Base-by-base conservation (phyloP, 768 basidiomycete species). In the Leccinum sublutescens region DNA sequence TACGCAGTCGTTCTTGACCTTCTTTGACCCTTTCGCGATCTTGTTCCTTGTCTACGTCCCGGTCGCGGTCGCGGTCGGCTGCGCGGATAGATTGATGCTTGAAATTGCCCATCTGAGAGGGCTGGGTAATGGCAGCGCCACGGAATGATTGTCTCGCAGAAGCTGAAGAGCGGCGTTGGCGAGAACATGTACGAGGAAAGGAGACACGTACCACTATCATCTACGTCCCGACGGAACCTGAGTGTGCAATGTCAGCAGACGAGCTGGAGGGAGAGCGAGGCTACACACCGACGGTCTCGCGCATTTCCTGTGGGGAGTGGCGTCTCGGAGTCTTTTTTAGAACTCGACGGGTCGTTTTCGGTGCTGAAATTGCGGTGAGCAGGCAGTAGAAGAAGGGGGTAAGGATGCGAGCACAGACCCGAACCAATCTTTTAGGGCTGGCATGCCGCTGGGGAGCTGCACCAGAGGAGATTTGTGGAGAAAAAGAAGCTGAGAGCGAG, bases 81-180 rank as follows among this genome's bases (percentile, higher is more conserved):
- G 83, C 77, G 55, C 90, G 88, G 65, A 88, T 75, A 11, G 91
- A 91, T 64, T 94, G 92, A 67, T 93, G 92, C 69, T 91, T 90
- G 74, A 94, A 94, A 69, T 92, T 93, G 51, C 92, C 92, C 92
- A 94, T 94, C 76, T 93, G 91, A 36, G 92, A 91, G 27, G 91
- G 89, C 66, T 94, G 91, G 25, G 89, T 83, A 52, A 89, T 66
- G 25, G 74, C 63, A 14, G 74, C 79, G 12, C 89, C 81, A 31
- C 89, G 84, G 68, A 91, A 93, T 7, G 85, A 80, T 25, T 88
- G 82, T 58, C 91, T 81, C 11, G 83, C 68, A 49, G 84, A 73
- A 54, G 80, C 73, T 74, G 86, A 83, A 82, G 47, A 36, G 50
- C 25, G 38, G 27, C 2, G 40, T 68, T 31, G 61, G 56, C 43